Percentiles rank a stretch among this genome's conserved stretches.
Evolutionary conservation across 805 yeast species (phyloP).

Genomic region (Yarrowia yakushimensis): DNA sequence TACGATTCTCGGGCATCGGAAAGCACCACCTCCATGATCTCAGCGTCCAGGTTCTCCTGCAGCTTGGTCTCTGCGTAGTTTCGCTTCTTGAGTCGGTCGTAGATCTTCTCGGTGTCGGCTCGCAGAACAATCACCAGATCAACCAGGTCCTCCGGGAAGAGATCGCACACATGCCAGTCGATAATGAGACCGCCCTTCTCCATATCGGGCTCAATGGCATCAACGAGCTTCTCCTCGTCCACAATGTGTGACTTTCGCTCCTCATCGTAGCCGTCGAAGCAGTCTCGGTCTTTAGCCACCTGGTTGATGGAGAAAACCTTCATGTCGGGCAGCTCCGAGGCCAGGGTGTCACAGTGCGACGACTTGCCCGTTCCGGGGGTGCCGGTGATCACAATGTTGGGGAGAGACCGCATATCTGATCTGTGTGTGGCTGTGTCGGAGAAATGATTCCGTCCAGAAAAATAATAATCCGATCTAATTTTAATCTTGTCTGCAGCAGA

Average conservation of each 20-base stretch:
- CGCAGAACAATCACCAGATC: conserved; percentile 88
- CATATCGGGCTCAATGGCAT: conserved; percentile 71
- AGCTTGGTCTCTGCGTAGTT: conserved; percentile 78
- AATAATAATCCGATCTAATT: conserved; percentile 18
- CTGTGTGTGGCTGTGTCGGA: conserved; percentile 9
- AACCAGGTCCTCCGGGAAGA: conserved; percentile 87
- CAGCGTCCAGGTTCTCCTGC: conserved; percentile 91
- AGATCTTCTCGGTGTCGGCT: conserved; percentile 66
- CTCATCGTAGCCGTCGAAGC: conserved; percentile 82
- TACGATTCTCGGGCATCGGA: conserved; percentile 86
- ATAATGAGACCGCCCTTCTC: conserved; percentile 83
- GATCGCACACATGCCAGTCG: conserved; percentile 98
- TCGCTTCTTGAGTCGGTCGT: conserved; percentile 71
- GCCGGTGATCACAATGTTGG: conserved; percentile 84
- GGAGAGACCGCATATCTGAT: conserved; percentile 15
- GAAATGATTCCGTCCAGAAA: not conserved
- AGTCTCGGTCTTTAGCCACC: conserved; percentile 70
- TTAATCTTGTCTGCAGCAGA: not conserved
- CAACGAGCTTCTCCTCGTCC: conserved; percentile 86
- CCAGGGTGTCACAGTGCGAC: conserved; percentile 63
- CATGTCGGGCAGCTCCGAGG: conserved; percentile 49
- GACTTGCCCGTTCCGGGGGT: conserved; percentile 92
- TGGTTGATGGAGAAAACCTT: conserved; percentile 67
- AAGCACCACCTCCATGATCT: conserved; percentile 87
- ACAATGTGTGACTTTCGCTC: conserved; percentile 81